These are phyloP conservation scores for Termitomyces heimii DNA, from an alignment of 768 basidiomycete species.

Conservation along the genomic window DNA sequence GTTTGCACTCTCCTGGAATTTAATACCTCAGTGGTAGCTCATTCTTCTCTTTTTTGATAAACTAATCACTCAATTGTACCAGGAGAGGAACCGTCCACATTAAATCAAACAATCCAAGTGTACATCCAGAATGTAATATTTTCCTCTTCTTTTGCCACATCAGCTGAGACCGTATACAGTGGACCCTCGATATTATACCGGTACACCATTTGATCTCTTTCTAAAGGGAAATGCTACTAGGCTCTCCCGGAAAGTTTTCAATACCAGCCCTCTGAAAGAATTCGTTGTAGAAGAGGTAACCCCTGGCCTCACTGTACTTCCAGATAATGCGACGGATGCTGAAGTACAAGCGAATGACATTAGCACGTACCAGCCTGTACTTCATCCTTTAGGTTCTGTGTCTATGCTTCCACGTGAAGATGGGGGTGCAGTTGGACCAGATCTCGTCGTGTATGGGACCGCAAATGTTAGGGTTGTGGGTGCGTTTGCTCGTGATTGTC, in stretches of 20 bases:
- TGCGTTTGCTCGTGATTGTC: neutral
- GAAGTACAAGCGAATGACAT: conserved; percentile 3
- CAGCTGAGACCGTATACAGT: neutral
- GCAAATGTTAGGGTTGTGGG: conserved; percentile 11
- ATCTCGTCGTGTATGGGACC: conserved; percentile 11
- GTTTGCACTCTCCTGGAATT: conserved; percentile 7
- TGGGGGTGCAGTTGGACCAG: conserved; percentile 12
- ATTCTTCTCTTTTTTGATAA: neutral
- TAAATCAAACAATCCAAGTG: conserved; percentile 8
- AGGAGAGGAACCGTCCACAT: conserved; percentile 8
- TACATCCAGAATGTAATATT: conserved; percentile 7
- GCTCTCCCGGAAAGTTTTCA: conserved; percentile 6
- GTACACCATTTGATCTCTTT: conserved; percentile 1
- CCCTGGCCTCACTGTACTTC: conserved; percentile 3
- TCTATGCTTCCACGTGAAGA: conserved; percentile 10
- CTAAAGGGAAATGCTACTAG: conserved; percentile 9
- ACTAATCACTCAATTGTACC: neutral
- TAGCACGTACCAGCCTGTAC: neutral
- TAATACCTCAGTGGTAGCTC: conserved; percentile 10
- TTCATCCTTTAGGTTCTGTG: conserved; percentile 11
- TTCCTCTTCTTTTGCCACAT: neutral
- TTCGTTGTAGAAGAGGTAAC: neutral
- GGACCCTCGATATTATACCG: conserved; percentile 6
- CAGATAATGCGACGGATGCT: conserved; percentile 4
- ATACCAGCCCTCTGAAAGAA: conserved; percentile 1